Evolutionary conservation across 2,329 filamentous ascomycete genomes (phyloP).

Genomic region (Fusarium sp.): DNA sequence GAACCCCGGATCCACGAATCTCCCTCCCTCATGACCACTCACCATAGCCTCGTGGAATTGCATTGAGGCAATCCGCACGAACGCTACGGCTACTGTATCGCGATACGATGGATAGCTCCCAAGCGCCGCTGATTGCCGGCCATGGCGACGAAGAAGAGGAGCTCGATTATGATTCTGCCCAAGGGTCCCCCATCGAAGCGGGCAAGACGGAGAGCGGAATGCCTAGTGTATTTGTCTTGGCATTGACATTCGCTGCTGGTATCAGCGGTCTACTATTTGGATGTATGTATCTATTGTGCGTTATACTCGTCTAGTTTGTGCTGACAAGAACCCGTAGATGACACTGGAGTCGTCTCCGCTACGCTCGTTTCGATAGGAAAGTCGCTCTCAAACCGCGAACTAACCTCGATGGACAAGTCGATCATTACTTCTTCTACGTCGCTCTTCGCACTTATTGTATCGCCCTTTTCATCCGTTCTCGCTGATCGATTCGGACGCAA

Average conservation of each 20-base stretch:
- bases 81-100: background rate
- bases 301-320: background rate
- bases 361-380: slow-evolving; percentile 72
- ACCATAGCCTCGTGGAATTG: slow-evolving; percentile 28
- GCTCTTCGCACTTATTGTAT: slow-evolving; percentile 72
- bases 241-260: slow-evolving; percentile 72
- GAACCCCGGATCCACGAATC: slow-evolving; percentile 13
- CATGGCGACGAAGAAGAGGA: slow-evolving; percentile 51
- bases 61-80: slow-evolving; percentile 5
- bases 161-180: slow-evolving; percentile 47
- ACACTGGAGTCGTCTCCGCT: slow-evolving; percentile 75
- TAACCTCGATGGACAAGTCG: slow-evolving; percentile 74
- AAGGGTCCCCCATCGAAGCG: slow-evolving; percentile 38
- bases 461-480: slow-evolving; percentile 72
- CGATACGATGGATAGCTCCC: slow-evolving; percentile 51
- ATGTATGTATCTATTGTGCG: slow-evolving; percentile 58
- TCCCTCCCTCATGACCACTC: slow-evolving; percentile 24
- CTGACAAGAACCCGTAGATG: slow-evolving; percentile 57
- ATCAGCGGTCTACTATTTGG: slow-evolving; percentile 76
- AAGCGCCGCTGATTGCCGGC: slow-evolving; percentile 54
- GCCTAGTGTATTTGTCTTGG: slow-evolving; percentile 67
- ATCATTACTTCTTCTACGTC: slow-evolving; percentile 77
- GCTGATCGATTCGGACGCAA: slow-evolving; percentile 71
- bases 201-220: slow-evolving; percentile 45
- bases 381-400: slow-evolving; percentile 65